Evolutionary conservation across 1,284 basidiomycete species (phyloP), one percentile per base, ranked within the genome.

Genomic region (Phlebopus sp.): DNA sequence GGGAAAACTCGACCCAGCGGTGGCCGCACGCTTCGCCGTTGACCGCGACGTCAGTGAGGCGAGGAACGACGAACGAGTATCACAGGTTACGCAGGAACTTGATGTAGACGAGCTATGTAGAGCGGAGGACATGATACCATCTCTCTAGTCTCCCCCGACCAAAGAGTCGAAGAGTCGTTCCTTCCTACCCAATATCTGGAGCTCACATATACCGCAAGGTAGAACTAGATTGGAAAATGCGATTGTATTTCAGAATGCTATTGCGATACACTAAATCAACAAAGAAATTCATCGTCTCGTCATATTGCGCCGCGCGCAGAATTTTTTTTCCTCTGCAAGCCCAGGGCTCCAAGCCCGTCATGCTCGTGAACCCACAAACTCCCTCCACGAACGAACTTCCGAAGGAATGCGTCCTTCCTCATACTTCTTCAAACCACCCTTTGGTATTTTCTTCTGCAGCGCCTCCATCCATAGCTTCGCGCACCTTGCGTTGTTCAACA

Each of bases 401-500:
- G 85, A 78, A n/a, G 96, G 96, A 60, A 97, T 89, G 50, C 77
- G 82, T 36, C 93, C 96, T 71, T 98, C 96, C 42, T 77, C 76
- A 66, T 98, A 99, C 17, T 80, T 80, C 52, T 81, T 72, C 60
- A 97, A 72, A 37, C 88, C 92, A 53, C 92, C 90, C 55, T 85
- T 70, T 25, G 89, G 86, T 66, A 98, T 90, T 73, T 97, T 96
- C 69, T 85, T 84, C 18, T 81, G 89, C 44, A 99, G 74, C 47
- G 89, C 85, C 69, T 97, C 92, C 27, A 96, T 95, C 66, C 94
- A 97, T 41, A 99, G 77, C 52, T 87, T 79, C 2, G 95, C 97
- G 50, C 86, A 90, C 53, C 85, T 84, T 47, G 93, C 82, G 68
- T 98, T 93, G 74, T 97, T 98, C 57, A 99, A 77, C 52, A 98